These are phyloP conservation scores for Rhizopus stolonifer DNA, from an alignment of 371 early-diverging fungal species.

Conservation along the genomic window DNA sequence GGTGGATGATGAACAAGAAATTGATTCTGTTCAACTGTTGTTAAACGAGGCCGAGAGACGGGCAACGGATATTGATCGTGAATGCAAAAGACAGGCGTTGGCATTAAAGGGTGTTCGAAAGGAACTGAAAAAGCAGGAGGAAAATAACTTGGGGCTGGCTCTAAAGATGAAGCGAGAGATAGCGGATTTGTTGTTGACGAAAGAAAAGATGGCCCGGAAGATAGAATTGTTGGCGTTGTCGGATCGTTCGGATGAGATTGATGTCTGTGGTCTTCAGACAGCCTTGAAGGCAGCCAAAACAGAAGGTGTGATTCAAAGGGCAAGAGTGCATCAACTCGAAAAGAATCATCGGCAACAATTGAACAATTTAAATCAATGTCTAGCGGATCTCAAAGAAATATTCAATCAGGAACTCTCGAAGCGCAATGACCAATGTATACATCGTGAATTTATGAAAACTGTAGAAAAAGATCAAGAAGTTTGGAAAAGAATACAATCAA, in stretches of 20 bases:
- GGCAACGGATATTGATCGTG: conserved; percentile 26
- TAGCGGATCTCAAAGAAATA: conserved; percentile 4
- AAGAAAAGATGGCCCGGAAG: conserved; percentile 1
- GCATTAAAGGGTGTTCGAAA: conserved; percentile 12
- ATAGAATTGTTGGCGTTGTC: neutral
- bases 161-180: conserved; percentile 8
- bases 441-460: neutral
- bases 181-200: conserved; percentile 1
- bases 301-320: conserved; percentile 8
- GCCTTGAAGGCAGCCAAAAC: conserved; percentile 14
- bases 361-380: neutral
- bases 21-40: conserved; percentile 13
- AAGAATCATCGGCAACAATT: conserved; percentile 3
- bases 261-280: conserved; percentile 5
- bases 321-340: conserved; percentile 17
- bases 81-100: conserved; percentile 24
- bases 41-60: conserved; percentile 27
- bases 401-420: conserved; percentile 8
- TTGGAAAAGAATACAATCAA: conserved; percentile 6
- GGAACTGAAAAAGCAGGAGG: conserved; percentile 14
- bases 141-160: conserved; percentile 7
- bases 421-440: neutral
- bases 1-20: conserved; percentile 7
- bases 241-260: neutral
- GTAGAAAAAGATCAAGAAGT: conserved; percentile 10